Evolutionary conservation across 2,329 filamentous ascomycete species (phyloP).

Genomic region (Fusarium annulatum): DNA sequence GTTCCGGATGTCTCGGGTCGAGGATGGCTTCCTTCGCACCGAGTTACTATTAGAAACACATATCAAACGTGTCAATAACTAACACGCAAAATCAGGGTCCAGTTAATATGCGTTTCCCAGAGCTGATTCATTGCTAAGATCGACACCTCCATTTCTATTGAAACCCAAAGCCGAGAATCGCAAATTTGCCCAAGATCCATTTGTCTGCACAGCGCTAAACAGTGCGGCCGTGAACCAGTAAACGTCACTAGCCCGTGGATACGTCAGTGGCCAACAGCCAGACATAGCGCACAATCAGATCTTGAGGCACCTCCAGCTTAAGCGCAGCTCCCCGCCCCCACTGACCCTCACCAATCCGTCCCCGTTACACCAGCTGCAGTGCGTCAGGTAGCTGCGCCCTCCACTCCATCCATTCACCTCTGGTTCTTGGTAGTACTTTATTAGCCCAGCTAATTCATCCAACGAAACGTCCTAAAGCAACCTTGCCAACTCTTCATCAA

Average conservation of each 20-base stretch:
- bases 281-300: conserved; percentile 10
- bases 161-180: conserved; percentile 3
- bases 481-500: conserved; percentile 33
- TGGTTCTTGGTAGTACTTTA: neutral
- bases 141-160: conserved; percentile 2
- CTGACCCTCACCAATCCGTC: conserved; percentile 24
- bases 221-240: conserved; percentile 20
- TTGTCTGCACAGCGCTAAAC: conserved; percentile 29
- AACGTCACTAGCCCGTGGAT: conserved; percentile 28
- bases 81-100: neutral
- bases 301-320: conserved; percentile 13
- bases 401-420: conserved; percentile 6
- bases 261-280: conserved; percentile 37
- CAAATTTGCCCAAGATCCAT: conserved; percentile 12
- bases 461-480: conserved; percentile 24
- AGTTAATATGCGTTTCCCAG: neutral
- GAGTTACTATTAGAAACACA: neutral
- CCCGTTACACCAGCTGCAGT: conserved; percentile 4
- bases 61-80: neutral
- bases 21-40: neutral
- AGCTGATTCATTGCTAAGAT: conserved; percentile 6
- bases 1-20: conserved; percentile 27
- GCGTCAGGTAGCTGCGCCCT: neutral
- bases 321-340: conserved; percentile 36
- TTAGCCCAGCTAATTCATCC: conserved; percentile 11